Evolutionary conservation across 2,329 filamentous ascomycete genomes (phyloP).

Genomic region (Scytalidium sp.): DNA sequence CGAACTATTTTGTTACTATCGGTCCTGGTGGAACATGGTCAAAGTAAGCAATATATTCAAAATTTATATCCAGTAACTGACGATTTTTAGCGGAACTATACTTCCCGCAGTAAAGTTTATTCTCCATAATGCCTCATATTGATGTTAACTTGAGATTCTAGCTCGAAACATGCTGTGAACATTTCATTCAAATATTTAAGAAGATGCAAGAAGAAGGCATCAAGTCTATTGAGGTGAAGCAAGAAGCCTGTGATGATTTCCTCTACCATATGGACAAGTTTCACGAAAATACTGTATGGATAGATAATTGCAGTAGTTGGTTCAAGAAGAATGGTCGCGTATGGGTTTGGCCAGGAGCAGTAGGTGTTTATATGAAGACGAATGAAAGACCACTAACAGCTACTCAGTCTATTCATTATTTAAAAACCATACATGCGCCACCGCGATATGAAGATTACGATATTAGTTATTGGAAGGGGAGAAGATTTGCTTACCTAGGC

Average conservation of each 20-base stretch:
- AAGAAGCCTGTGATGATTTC: conserved; percentile 30
- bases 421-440: conserved; percentile 35
- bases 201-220: conserved; percentile 35
- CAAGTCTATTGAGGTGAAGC: conserved; percentile 31
- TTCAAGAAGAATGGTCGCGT: conserved; percentile 29
- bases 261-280: conserved; percentile 23
- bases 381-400: conserved; percentile 16
- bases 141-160: background rate
- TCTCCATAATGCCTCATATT: background rate
- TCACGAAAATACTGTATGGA: conserved; percentile 25
- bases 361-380: conserved; percentile 25
- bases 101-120: conserved; percentile 29
- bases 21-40: conserved; percentile 40
- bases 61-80: background rate
- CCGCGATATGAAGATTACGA: conserved; percentile 40
- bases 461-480: conserved; percentile 34
- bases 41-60: background rate
- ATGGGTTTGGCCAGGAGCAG: conserved; percentile 47
- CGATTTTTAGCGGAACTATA: conserved; percentile 33
- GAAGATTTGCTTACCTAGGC: conserved; percentile 35
- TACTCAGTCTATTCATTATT: conserved; percentile 41
- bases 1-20: conserved; percentile 19
- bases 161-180: conserved; percentile 40
- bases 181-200: conserved; percentile 35
- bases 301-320: conserved; percentile 22